Conservation (phyloP, 768 basidiomycete species). For the Terana coerulea region DNA sequence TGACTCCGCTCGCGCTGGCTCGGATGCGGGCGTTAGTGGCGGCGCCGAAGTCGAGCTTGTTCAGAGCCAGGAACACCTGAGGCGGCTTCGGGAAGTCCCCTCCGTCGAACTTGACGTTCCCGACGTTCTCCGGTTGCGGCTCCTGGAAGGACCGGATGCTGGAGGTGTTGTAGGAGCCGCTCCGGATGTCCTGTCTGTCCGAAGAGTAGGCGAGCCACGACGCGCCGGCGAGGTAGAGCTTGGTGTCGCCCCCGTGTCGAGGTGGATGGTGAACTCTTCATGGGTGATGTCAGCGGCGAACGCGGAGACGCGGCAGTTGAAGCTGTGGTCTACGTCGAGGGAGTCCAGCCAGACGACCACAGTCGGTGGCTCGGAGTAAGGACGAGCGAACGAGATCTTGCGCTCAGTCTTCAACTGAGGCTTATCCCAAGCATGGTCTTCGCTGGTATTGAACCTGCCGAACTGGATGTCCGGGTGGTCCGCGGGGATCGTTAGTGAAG, state of each 20-base stretch:
- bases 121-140: not conserved
- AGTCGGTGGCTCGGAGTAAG: not conserved
- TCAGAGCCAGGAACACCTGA: constrained; percentile 2
- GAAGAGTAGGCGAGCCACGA: constrained; percentile 1
- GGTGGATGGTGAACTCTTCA: constrained; percentile 1
- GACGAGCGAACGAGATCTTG: not conserved
- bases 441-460: not conserved
- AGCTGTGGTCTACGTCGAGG: not conserved
- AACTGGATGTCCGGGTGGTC: constrained; percentile 5
- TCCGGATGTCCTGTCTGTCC: not conserved
- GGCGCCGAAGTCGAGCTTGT: not conserved
- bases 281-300: not conserved
- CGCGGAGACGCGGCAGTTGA: not conserved
- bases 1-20: not conserved
- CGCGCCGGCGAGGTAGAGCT: not conserved
- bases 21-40: not conserved
- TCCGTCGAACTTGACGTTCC: not conserved
- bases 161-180: not conserved
- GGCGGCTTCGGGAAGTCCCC: not conserved
- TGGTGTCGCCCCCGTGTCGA: constrained; percentile 5
- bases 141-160: not conserved
- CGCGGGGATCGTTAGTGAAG: not conserved
- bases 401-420: not conserved
- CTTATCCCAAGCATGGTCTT: not conserved
- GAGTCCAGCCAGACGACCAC: constrained; percentile 2